phyloP scores from a whole-genome alignment of 1,284 basidiomycete genomes.

The Anthracocystis panici-leucophaei region DNA sequence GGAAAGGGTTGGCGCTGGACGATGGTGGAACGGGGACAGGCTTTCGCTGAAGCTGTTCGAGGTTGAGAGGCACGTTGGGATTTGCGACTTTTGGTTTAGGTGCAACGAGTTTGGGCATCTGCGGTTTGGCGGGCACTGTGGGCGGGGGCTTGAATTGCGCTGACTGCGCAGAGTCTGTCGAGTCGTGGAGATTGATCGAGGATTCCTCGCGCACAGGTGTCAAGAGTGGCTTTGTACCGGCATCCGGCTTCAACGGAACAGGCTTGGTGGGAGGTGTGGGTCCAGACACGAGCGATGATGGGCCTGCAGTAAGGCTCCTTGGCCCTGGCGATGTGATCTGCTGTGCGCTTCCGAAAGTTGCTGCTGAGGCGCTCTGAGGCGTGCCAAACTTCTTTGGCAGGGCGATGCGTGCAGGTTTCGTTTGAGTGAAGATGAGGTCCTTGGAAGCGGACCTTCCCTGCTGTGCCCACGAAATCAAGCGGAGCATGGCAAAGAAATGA shows the following conservation, averaged over 20 bases:
- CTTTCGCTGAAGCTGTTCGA: conserved; percentile 39
- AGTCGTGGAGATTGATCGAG: conserved; percentile 7
- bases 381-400: conserved; percentile 28
- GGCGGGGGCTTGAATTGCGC: conserved; percentile 35
- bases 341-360: conserved; percentile 34
- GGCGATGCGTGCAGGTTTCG: conserved; percentile 47
- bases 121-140: conserved; percentile 52
- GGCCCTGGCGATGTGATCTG: conserved; percentile 36
- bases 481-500: conserved; percentile 67
- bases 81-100: conserved; percentile 49
- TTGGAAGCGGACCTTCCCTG: conserved; percentile 52
- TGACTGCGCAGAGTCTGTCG: conserved; percentile 8
- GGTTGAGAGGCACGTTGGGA: conserved; percentile 43
- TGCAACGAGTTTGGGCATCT: conserved; percentile 49
- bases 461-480: conserved; percentile 67
- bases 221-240: conserved; percentile 43
- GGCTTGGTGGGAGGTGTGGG: conserved; percentile 17
- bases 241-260: conserved; percentile 40
- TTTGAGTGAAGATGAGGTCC: conserved; percentile 66
- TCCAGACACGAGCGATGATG: conserved; percentile 18
- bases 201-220: conserved; percentile 50
- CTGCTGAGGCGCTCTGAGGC: conserved; percentile 42
- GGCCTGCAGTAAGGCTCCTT: conserved; percentile 34
- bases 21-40: conserved; percentile 35
- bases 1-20: conserved; percentile 48